Conservation (phyloP, 352 stramenopile genomes). For the Thalassiosira allenii region DNA sequence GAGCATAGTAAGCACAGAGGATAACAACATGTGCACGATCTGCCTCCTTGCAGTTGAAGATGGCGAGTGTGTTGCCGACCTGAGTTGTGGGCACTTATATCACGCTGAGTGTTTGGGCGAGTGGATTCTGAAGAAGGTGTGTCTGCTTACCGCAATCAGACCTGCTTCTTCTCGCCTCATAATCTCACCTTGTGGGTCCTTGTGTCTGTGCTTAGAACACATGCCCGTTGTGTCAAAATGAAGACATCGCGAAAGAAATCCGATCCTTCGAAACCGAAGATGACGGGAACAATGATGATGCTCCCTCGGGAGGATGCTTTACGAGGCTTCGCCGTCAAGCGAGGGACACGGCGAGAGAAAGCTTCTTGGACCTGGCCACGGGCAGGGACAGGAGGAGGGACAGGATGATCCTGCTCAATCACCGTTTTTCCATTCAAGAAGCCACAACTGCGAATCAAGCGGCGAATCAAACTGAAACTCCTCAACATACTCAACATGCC, state of each 20-base stretch:
- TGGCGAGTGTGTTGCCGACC: constrained; percentile 48
- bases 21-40: constrained; percentile 45
- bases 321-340: not conserved
- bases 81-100: constrained; percentile 90
- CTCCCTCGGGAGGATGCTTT: not conserved
- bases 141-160: not conserved
- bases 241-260: constrained; percentile 49
- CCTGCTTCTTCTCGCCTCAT: not conserved
- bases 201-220: constrained; percentile 84
- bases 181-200: too few species aligned
- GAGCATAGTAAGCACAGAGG: not conserved
- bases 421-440: too few species aligned
- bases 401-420: too few species aligned
- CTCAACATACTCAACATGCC: too few species aligned
- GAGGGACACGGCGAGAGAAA: not conserved
- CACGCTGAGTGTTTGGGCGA: constrained; percentile 90
- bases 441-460: too few species aligned
- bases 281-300: not conserved
- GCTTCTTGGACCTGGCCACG: not conserved
- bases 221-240: constrained; percentile 57
- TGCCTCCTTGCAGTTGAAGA: constrained; percentile 51
- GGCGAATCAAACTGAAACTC: too few species aligned
- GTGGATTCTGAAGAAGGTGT: constrained; percentile 87
- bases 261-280: constrained; percentile 39
- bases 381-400: too few species aligned